phyloP scores from a whole-genome alignment of 495 filamentous ascomycete genomes.

The Tirmania nivea region DNA sequence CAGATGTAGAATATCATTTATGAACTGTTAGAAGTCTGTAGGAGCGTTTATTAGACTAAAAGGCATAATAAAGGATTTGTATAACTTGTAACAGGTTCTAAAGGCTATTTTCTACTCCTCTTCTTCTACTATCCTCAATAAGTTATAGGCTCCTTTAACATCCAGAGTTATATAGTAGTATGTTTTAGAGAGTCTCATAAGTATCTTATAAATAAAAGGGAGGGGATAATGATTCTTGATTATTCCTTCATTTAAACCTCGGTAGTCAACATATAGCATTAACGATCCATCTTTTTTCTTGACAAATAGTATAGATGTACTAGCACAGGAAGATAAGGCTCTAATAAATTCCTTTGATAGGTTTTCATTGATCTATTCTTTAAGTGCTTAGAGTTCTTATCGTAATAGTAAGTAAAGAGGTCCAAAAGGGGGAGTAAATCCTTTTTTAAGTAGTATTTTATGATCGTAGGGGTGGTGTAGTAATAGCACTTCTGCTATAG shows the following conservation, averaged over 20 bases:
- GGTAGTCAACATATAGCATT: constrained; percentile 29
- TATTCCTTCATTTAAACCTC: constrained; percentile 24
- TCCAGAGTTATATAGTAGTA: neutral
- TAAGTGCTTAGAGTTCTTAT: too few relatives aligned
- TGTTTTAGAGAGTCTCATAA: constrained; percentile 13
- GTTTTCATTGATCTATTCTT: too few relatives aligned
- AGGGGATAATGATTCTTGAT: constrained; percentile 26
- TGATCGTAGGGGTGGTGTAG: too few relatives aligned
- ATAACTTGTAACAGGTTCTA: constrained; percentile 14
- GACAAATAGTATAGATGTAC: too few relatives aligned
- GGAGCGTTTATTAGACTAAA: constrained; percentile 13
- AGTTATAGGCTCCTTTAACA: neutral
- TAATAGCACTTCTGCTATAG: too few relatives aligned
- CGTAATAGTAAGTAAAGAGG: too few relatives aligned
- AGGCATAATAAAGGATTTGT: constrained; percentile 11
- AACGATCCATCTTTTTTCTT: too few relatives aligned
- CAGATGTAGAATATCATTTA: constrained; percentile 14
- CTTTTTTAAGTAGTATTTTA: too few relatives aligned
- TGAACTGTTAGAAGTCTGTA: constrained; percentile 17
- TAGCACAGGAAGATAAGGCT: too few relatives aligned
- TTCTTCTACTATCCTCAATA: neutral
- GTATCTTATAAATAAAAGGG: constrained; percentile 25
- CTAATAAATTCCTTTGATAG: too few relatives aligned
- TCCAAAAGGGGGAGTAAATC: too few relatives aligned
- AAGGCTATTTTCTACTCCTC: constrained; percentile 2